Base-by-base conservation (phyloP, 1,139 yeast species). In the Diutina neorugosa region DNA sequence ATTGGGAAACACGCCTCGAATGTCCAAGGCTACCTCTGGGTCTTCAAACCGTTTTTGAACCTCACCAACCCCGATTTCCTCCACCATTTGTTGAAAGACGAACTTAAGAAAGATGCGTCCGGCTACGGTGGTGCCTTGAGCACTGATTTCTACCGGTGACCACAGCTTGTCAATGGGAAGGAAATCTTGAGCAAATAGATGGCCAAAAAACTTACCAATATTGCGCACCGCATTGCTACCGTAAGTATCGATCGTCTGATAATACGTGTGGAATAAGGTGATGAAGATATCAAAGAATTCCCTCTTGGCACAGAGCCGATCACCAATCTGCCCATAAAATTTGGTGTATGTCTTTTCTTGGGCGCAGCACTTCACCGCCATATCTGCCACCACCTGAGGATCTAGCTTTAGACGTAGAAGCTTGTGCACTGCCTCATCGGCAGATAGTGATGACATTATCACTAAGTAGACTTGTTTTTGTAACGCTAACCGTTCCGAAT, bases 361-460 rank as follows among this genome's bases (percentile, higher is more conserved):
- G 0, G 91, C 78, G 65, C 96, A 86, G 57, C 96, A 82, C 63
- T 85, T 87, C 14, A 90, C 73, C 12, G 93, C 70, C 81, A 89
- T 87, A 59, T 87, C 93, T 11, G 80, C 82, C 44, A 88, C 71
- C 58, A 79, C 69, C 34, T 65, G 65, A 43, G 65, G 60, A 19
- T 62, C 59, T 8, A 59, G 57, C 4, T 73, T 67, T 18, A 84
- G 63, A 61, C 77, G 77, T 48, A 87, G 61, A 12, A 93, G 68
- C 64, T 91, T 91, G 66, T 91, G 98, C 0, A 88, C 90, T 0
- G 96, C 94, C 70, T 93, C 99, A 59, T 89, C 96, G 2, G 93
- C 83, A 0, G 96, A 84, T 82, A 91, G 80, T 54, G 96, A 84
- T n/a, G 97, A 88, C 86, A 88, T 90, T 34, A 93, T 72, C 0